Evolutionary conservation across 2,329 filamentous ascomycete species (phyloP), one percentile per base, ranked within the genome.

Genomic region (Celoporthe dispersa): DNA sequence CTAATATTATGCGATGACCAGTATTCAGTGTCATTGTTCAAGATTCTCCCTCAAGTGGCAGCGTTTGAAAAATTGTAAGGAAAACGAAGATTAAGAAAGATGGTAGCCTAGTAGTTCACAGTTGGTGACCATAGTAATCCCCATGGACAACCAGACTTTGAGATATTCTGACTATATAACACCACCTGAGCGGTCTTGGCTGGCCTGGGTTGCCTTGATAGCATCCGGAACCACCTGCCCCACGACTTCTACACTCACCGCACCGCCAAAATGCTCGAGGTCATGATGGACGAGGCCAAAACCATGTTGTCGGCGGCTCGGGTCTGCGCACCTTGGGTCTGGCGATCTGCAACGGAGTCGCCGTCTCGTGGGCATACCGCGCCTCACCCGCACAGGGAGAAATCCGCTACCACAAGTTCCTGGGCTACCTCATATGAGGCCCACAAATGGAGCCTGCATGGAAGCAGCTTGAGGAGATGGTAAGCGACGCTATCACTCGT

Each of bases 211-310:
- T 37, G 35, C 35, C 35, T 37, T 37, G 35, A 37, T 9, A 37
- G 4, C 35, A 37, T 37, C 35, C 9, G 39, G 39, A 41, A 14
- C 3, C 11, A 2, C 14, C 1, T 12, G 12, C 3, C 39, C 12
- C 12, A 12, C 3, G 12, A 11, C 39, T 22, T 7, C 41, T 48
- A 22, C 6, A 48, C 41, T 48, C 41, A 48, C 22, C 41, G n/a
- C n/a, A 28, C n/a, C n/a, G 3, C 22, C 22, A 12, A 41, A 22
- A 57, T 41, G 48, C 51, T 14, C 8, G 64, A 66, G 28, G 64
- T 66, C 11, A 44, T 59, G 51, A 66, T 66, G 64, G 51, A 66
- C 7, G 39, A 66, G 33, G 31, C 64, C 28, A n/a, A 22, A n/a
- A 51, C 64, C 35, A 66, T 14, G n/a, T 57, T n/a, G 51, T 55